These are phyloP conservation scores for Geosmithia morbida DNA, from an alignment of 2,329 filamentous ascomycete species.

Conservation along the genomic window DNA sequence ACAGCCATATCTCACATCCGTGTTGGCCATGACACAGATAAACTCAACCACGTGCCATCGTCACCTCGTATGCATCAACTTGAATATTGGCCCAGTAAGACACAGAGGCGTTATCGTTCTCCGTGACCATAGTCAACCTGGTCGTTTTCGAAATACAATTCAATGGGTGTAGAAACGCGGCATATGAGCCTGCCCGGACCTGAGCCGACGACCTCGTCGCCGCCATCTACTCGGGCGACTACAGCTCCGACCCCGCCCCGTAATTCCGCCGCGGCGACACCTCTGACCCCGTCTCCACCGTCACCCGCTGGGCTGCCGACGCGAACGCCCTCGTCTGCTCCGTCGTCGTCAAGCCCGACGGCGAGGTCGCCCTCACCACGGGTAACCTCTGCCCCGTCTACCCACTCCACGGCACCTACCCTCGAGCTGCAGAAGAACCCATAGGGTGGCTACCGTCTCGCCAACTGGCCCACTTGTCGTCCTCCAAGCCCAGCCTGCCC, in stretches of 20 bases:
- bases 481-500: background rate
- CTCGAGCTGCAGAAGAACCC: constrained; percentile 29
- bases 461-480: background rate
- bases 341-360: constrained; percentile 24
- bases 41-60: no score
- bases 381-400: constrained; percentile 24
- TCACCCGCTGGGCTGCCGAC: constrained; percentile 23
- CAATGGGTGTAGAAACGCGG: no score
- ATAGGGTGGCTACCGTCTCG: constrained; percentile 22
- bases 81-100: no score
- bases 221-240: constrained; percentile 21
- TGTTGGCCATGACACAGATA: no score
- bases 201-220: constrained; percentile 20
- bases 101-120: no score
- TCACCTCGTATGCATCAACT: no score
- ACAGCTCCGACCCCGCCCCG: constrained; percentile 15
- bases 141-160: no score
- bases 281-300: constrained; percentile 13
- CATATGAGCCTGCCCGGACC: no score
- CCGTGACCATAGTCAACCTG: no score
- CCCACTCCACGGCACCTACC: constrained; percentile 21
- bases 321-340: constrained; percentile 26
- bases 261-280: constrained; percentile 21
- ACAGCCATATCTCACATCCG: no score
- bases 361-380: constrained; percentile 19